Conservation (phyloP, 805 yeast species). For the Zygosaccharomyces kombuchaensis region DNA sequence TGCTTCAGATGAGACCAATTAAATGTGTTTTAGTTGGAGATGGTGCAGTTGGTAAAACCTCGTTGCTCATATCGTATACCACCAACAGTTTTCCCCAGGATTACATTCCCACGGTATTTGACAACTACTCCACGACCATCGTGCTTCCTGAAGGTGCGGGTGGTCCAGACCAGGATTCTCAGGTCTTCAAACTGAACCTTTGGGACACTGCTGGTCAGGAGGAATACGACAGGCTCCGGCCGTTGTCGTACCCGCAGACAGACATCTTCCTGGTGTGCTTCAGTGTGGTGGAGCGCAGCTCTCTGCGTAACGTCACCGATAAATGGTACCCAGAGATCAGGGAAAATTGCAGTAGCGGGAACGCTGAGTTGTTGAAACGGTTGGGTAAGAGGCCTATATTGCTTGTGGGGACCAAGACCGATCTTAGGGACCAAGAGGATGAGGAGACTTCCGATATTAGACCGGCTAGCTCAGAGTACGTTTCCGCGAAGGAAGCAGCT, state of each 20-base stretch:
- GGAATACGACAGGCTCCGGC: constrained; percentile 85
- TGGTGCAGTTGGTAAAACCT: constrained; percentile 93
- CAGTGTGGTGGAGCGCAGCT: constrained; percentile 74
- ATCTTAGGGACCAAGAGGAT: constrained; percentile 79
- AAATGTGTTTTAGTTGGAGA: constrained; percentile 94
- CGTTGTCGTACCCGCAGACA: constrained; percentile 87
- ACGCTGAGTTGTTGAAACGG: constrained; percentile 17
- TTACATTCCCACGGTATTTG: constrained; percentile 91
- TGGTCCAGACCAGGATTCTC: constrained; percentile 39
- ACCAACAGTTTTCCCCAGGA: constrained; percentile 91
- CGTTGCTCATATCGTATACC: constrained; percentile 81
- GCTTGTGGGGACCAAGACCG: constrained; percentile 84
- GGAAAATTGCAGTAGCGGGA: constrained; percentile 69
- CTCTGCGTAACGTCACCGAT: constrained; percentile 73
- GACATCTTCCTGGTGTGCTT: constrained; percentile 84
- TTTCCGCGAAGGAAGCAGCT: constrained; percentile 57
- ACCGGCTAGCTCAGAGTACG: constrained; percentile 42
- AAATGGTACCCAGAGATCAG: constrained; percentile 85
- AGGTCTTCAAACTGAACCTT: constrained; percentile 75
- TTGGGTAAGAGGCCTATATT: constrained; percentile 45
- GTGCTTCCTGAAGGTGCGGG: constrained; percentile 36
- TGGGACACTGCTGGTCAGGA: constrained; percentile 98
- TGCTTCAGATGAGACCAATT: constrained; percentile 62
- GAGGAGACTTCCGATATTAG: constrained; percentile 40
- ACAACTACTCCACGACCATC: constrained; percentile 83